Base-by-base conservation (phyloP, 345 rosid genomes). In the Combretum micranthum region DNA sequence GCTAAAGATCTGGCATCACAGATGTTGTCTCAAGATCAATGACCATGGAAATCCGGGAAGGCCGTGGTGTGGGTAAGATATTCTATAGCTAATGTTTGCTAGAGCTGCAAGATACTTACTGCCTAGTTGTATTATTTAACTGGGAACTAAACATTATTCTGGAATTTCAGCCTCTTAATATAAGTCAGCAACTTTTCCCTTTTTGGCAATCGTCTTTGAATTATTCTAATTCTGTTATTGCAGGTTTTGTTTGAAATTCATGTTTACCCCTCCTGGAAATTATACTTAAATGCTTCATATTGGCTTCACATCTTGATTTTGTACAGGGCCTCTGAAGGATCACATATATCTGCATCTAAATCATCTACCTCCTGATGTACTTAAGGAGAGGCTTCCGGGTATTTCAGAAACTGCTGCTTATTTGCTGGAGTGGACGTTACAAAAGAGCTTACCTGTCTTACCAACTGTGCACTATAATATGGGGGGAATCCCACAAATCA, bases 31-130 rank as follows among this genome's bases (percentile, higher is more conserved):
- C 99, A 23, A 82, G 99, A 69, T 93, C 99, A 58, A 93, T 93
- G 99, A 93, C 99, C 46, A 87, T 93, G 96, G 99, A 93, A 77
- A 93, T 93, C 55, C 79, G 99, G 62, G 99, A 93, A 74, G 99
- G 99, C 53, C 97, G 96, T 72, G 99, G 99, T 69, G 97, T 93
- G 75, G 99, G 99, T 93, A 89, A 62, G 84, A 42, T 68, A 47
- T 55, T 63, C 45, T 7, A 4, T 15, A 19, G 7, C 44, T 11
- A 44, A 58, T 52, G 45, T 13, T n/a, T 21, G 13, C 15, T 32
- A 32, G 39, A 32, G 39, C 39, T 32, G 9, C 39, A 4, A 5
- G 39, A 32, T 9, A 32, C 5, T 32, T 32, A 32, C 1, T 32
- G 39, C 39, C 39, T 4, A 32, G 9, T 46, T 15, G 7, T 50